A percentile compares a stretch with the other conserved stretches of the same genome.
These are phyloP conservation scores for Citrullus mucosospermus DNA, from an alignment of 306 rosid genomes.

Conservation along the genomic window DNA sequence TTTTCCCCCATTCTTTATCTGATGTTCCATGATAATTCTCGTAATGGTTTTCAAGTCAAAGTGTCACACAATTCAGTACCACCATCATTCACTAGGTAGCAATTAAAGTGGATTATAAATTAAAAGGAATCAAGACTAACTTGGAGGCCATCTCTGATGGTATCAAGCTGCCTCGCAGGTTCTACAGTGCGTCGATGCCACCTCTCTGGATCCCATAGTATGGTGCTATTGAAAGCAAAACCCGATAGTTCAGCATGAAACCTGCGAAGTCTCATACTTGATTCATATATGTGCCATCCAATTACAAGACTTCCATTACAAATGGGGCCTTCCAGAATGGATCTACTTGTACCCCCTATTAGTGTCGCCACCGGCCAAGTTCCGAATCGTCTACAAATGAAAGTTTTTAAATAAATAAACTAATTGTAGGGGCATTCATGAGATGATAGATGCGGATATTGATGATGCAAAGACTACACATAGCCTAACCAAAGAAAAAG, in stretches of 20 bases:
- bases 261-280: constrained; percentile 30
- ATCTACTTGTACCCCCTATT: constrained; percentile 18
- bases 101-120: neutral
- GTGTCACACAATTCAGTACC: neutral
- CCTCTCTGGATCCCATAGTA: constrained; percentile 75
- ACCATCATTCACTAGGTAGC: neutral
- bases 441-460: neutral
- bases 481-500: neutral
- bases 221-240: constrained; percentile 85
- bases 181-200: constrained; percentile 66
- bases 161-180: constrained; percentile 61
- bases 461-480: neutral
- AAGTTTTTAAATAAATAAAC: constrained; percentile 3
- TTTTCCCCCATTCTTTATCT: neutral
- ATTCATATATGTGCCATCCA: constrained; percentile 68
- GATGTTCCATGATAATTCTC: neutral
- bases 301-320: constrained; percentile 72
- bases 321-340: constrained; percentile 54
- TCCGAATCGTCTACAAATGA: constrained; percentile 65
- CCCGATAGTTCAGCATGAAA: constrained; percentile 71
- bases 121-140: constrained; percentile 25
- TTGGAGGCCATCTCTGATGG: constrained; percentile 40
- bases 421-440: neutral
- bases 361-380: constrained; percentile 67
- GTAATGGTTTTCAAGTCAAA: neutral